These are phyloP conservation scores for Podaxis mareebaensis DNA, from an alignment of 768 basidiomycete species.

Conservation along the genomic window DNA sequence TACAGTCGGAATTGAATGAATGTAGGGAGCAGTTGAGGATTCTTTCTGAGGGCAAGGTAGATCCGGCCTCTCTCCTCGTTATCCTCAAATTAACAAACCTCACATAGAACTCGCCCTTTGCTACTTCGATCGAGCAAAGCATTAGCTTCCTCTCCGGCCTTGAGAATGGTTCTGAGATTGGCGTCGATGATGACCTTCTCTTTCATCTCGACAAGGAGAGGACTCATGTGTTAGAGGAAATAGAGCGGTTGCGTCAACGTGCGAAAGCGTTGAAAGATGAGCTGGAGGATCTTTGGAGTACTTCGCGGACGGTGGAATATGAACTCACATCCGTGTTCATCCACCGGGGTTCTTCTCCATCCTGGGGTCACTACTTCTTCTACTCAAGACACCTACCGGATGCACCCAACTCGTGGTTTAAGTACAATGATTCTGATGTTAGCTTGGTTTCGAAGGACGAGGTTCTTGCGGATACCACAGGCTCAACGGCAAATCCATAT, in stretches of 20 bases:
- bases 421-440: slow-evolving; percentile 93
- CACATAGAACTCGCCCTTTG: slow-evolving; percentile 60
- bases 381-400: slow-evolving; percentile 87
- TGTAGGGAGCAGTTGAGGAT: slow-evolving; percentile 68
- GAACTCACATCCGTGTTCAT: slow-evolving; percentile 95
- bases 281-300: slow-evolving; percentile 75
- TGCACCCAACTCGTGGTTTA: slow-evolving; percentile 86
- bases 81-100: slow-evolving; percentile 9
- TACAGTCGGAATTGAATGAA: slow-evolving; percentile 64
- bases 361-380: slow-evolving; percentile 95
- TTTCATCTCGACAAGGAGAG: slow-evolving; percentile 55
- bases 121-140: slow-evolving; percentile 54
- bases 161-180: slow-evolving; percentile 41
- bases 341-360: slow-evolving; percentile 85
- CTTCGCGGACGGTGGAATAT: slow-evolving; percentile 68
- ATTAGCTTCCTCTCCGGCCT: slow-evolving; percentile 58
- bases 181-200: slow-evolving; percentile 63
- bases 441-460: slow-evolving; percentile 75
- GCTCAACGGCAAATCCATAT: slow-evolving; percentile 87
- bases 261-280: slow-evolving; percentile 61
- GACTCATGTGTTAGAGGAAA: slow-evolving; percentile 50
- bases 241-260: slow-evolving; percentile 52
- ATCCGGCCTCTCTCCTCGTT: slow-evolving; percentile 9
- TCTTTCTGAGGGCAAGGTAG: slow-evolving; percentile 73
- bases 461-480: slow-evolving; percentile 88